Base-by-base conservation (phyloP, 2,329 filamentous ascomycete species). In the Cladosporium oxysporum region DNA sequence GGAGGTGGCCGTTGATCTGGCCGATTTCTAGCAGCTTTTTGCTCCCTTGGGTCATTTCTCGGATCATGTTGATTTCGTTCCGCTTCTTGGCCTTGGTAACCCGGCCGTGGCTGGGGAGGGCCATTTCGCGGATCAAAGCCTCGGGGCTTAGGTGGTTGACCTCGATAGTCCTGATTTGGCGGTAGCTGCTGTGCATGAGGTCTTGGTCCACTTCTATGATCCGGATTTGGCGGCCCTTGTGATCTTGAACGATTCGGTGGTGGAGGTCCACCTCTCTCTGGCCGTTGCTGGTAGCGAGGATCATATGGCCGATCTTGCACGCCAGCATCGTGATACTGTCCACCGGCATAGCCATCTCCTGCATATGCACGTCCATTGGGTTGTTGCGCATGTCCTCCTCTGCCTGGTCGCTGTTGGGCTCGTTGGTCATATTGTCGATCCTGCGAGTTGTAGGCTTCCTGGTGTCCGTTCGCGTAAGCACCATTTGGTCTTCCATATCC, bases 391-490 rank as follows among this genome's bases (percentile, higher is more conserved):
- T 66, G 64, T 2, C 50, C 62, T n/a, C 28, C 41, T 47, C 67
- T 64, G 29, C 62, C 59, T 10, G 64, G 60, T 57, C 62, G 47
- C 23, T 68, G 66, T n/a, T 67, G 65, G 47, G 61, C 63, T 33
- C 59, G 64, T 26, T 50, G 66, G 29, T 74, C 70, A 68, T 69
- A 62, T 73, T 65, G 47, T 62, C 57, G 58, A 29, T 29, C 23
- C 28, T 58, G 53, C n/a, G 50, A 68, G 66, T 64, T 72, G 70
- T 65, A 66, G 29, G 66, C 47, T 47, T 69, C 62, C 28, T 77
- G 74, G 58, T 77, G 74, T 62, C 74, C 75, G 35, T 76, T 71
- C 49, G 76, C 72, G 72, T 75, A 79, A 35, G 55, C 64, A n/a
- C 66, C 50, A 12, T 49, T 57, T 12, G 61, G 26, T 18, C 35